Percentiles rank a stretch among this genome's conserved stretches.
phyloP scores from a whole-genome alignment of 1,139 yeast species.

The Taphrina deformans region DNA sequence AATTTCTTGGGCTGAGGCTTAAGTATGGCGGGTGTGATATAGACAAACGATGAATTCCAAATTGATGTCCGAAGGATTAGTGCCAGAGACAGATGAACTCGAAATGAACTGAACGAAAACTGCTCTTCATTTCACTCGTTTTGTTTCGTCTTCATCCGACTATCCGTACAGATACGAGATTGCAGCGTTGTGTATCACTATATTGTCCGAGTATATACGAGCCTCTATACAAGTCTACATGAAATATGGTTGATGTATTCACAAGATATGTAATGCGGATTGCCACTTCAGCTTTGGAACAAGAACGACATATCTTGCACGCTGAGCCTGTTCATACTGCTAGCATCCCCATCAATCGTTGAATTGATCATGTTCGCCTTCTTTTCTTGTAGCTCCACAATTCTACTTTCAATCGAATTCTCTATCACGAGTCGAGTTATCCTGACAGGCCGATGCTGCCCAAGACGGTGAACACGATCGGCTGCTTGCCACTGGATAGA shows the following conservation, averaged over 20 bases:
- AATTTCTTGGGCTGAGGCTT: not conserved
- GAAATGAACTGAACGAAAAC: not conserved
- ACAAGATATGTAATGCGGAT: no score
- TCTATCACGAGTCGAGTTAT: constrained; percentile 90
- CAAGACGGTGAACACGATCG: constrained; percentile 96
- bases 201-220: not conserved
- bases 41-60: constrained; percentile 3
- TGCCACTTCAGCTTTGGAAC: constrained; percentile 6
- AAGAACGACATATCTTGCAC: constrained; percentile 25
- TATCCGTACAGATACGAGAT: not conserved
- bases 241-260: no score
- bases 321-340: constrained; percentile 20
- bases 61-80: not conserved
- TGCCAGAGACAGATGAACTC: not conserved
- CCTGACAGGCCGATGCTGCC: constrained; percentile 92
- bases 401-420: constrained; percentile 94
- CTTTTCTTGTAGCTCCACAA: constrained; percentile 91
- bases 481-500: constrained; percentile 86
- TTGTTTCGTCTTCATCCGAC: not conserved
- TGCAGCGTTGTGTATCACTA: not conserved
- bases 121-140: not conserved
- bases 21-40: constrained; percentile 7
- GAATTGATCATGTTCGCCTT: constrained; percentile 87
- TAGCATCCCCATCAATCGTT: constrained; percentile 19
- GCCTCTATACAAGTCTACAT: not conserved